Evolutionary conservation across 305 asterid species (phyloP).

Genomic region (Fraxinus platypoda): DNA sequence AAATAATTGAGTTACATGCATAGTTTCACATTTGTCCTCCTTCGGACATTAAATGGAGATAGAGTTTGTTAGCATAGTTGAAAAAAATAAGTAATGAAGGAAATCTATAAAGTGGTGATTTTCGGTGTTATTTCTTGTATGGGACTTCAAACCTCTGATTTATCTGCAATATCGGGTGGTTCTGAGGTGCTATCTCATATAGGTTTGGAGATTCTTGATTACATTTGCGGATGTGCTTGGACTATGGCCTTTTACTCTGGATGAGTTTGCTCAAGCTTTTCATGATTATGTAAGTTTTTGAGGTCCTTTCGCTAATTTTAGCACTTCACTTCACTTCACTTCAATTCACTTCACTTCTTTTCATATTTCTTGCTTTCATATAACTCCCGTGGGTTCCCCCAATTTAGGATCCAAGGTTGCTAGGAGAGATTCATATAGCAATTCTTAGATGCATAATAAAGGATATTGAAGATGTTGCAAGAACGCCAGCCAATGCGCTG

Average conservation of each 20-base stretch:
- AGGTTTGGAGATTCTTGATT: conserved; percentile 93
- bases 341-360: not conserved
- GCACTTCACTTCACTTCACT: not conserved
- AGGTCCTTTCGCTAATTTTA: conserved; percentile 11
- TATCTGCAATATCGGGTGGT: conserved; percentile 18
- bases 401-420: conserved; percentile 75
- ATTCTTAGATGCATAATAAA: conserved; percentile 65
- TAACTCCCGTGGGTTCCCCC: conserved; percentile 12
- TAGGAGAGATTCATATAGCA: conserved; percentile 84
- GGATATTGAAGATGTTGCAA: conserved; percentile 85
- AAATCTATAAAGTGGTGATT: not conserved
- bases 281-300: conserved; percentile 72
- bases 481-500: conserved; percentile 48
- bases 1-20: conserved; percentile 2
- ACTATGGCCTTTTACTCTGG: conserved; percentile 95
- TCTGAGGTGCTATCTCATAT: conserved; percentile 18
- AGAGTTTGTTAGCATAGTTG: not conserved
- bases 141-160: conserved; percentile 7
- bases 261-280: conserved; percentile 78
- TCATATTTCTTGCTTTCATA: conserved; percentile 20
- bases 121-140: not conserved
- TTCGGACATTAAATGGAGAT: not conserved
- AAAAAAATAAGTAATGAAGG: not conserved
- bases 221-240: conserved; percentile 87
- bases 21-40: not conserved